Evolutionary conservation across 2,329 filamentous ascomycete species (phyloP).

Genomic region (Ploettnerulaceae sp.): DNA sequence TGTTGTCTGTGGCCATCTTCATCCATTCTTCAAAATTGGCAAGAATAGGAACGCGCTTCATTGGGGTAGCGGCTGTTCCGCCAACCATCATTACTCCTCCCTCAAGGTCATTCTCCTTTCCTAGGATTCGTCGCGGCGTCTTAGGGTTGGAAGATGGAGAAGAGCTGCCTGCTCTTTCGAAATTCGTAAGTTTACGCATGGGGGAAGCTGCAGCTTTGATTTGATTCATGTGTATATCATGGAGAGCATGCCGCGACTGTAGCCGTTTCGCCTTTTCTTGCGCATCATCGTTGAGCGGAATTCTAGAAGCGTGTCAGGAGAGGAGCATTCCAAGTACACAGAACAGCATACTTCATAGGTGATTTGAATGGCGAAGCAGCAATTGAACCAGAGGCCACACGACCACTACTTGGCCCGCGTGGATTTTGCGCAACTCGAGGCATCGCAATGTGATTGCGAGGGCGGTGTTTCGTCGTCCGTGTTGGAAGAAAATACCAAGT

Average conservation of each 20-base stretch:
- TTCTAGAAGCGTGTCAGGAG: conserved; percentile 46
- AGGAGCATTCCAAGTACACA: background rate
- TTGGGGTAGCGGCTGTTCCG: conserved; percentile 78
- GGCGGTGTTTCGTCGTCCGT: conserved; percentile 7
- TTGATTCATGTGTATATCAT: conserved; percentile 89
- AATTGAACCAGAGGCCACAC: conserved; percentile 37
- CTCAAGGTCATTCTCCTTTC: conserved; percentile 42
- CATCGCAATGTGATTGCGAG: conserved; percentile 36
- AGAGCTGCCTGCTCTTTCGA: conserved; percentile 53
- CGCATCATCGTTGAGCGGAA: conserved; percentile 93
- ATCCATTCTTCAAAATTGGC: conserved; percentile 99
- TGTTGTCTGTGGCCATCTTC: conserved; percentile 99
- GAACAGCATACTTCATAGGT: conserved; percentile 32
- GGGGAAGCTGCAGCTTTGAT: conserved; percentile 78
- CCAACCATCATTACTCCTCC: conserved; percentile 62
- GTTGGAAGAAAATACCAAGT: conserved; percentile 7
- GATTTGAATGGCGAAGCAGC: conserved; percentile 33
- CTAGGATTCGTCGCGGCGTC: conserved; percentile 43
- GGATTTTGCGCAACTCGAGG: conserved; percentile 49
- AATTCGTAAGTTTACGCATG: conserved; percentile 56
- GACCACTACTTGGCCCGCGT: conserved; percentile 36
- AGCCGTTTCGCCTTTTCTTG: conserved; percentile 85
- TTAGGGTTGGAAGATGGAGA: conserved; percentile 52
- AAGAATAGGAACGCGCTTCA: conserved; percentile 91
- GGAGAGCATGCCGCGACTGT: conserved; percentile 79